phyloP scores from a whole-genome alignment of 176 grass and related monocot genomes.

The Lolium rigidum region DNA sequence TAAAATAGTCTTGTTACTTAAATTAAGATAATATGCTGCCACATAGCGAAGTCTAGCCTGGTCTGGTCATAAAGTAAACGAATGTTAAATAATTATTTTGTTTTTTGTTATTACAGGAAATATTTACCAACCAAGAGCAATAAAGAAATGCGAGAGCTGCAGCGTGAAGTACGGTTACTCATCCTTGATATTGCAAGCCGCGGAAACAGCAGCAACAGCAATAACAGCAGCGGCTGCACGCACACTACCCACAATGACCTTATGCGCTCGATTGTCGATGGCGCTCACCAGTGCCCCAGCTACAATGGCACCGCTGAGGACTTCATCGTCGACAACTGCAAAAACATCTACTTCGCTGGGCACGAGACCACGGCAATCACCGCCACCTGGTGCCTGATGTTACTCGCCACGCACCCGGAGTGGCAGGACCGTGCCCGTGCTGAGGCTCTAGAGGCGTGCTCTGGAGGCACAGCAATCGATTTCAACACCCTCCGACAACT shows the following conservation, averaged over 20 bases:
- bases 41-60: background rate
- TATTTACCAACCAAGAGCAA: conserved; percentile 62
- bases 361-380: conserved; percentile 62
- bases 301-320: conserved; percentile 18
- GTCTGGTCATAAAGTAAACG: background rate
- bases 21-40: background rate
- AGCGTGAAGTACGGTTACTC: conserved; percentile 49
- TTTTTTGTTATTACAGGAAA: conserved; percentile 35
- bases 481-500: conserved; percentile 52
- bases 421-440: conserved; percentile 64
- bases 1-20: background rate
- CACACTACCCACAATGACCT: conserved; percentile 10
- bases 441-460: conserved; percentile 51
- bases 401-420: conserved; percentile 57
- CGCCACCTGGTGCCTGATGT: conserved; percentile 73
- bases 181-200: conserved; percentile 49
- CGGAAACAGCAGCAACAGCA: background rate
- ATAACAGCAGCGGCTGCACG: background rate
- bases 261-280: conserved; percentile 59
- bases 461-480: conserved; percentile 18
- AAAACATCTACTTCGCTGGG: conserved; percentile 73
- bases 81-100: background rate
- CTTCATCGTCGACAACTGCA: conserved; percentile 71
- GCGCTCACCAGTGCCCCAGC: conserved; percentile 28
- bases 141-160: conserved; percentile 59